These are phyloP conservation scores for Stipa capillata DNA, from an alignment of 176 grass and related monocot genomes.

Conservation along the genomic window DNA sequence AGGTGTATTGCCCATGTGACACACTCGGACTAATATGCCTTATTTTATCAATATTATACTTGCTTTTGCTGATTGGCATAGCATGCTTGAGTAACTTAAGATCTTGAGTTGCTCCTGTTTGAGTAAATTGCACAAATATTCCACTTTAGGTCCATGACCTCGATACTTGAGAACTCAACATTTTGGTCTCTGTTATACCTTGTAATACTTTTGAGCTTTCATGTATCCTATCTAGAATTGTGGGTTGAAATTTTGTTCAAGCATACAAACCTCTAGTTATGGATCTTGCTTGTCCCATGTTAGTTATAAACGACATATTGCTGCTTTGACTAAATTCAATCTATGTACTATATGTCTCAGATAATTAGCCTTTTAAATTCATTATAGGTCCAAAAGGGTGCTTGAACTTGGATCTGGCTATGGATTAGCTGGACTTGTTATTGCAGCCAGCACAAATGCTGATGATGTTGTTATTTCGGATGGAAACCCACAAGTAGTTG, in stretches of 20 bases:
- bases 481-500: constrained; percentile 91
- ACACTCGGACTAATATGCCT: not conserved
- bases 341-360: constrained; percentile 8
- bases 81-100: constrained; percentile 3
- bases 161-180: too few species aligned
- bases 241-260: not conserved
- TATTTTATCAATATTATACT: not conserved
- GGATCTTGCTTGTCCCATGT: not conserved
- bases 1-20: not conserved
- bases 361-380: not conserved
- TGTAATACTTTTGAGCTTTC: not conserved
- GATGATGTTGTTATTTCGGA: constrained; percentile 77
- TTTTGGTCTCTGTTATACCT: not conserved
- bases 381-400: constrained; percentile 75
- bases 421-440: constrained; percentile 72
- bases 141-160: too few species aligned
- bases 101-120: not conserved
- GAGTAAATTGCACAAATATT: not conserved
- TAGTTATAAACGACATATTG: constrained; percentile 1
- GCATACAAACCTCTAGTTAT: not conserved
- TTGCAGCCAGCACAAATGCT: constrained; percentile 77
- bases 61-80: constrained; percentile 5
- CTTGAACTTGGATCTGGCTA: constrained; percentile 94
- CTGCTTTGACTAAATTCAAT: constrained; percentile 10
- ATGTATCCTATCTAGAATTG: not conserved